Evolutionary conservation across 2,329 filamentous ascomycete genomes (phyloP).

Genomic region (Neoscytalidium dimidiatum): DNA sequence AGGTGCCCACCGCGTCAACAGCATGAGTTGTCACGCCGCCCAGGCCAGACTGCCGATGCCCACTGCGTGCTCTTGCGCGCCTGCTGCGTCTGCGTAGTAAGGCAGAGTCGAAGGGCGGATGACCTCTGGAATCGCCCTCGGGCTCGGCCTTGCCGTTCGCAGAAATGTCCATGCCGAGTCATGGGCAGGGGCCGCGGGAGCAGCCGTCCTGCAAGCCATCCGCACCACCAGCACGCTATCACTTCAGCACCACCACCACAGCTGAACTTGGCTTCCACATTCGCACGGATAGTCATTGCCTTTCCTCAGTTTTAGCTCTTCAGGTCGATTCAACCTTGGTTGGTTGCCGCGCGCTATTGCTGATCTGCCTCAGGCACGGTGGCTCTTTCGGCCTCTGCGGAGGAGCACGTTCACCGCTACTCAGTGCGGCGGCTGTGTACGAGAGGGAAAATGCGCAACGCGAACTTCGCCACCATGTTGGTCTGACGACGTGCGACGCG

Average conservation of each 20-base stretch:
- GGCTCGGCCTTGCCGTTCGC: neutral
- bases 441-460: neutral
- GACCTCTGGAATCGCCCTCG: neutral
- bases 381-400: constrained; percentile 11
- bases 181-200: neutral
- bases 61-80: neutral
- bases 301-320: neutral
- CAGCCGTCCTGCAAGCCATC: neutral
- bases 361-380: constrained; percentile 13
- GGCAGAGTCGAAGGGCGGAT: neutral
- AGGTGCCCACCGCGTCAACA: constrained; percentile 8
- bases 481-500: neutral
- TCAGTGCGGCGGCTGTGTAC: constrained; percentile 6
- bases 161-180: neutral
- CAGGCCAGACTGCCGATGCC: neutral
- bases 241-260: neutral
- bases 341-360: constrained; percentile 14
- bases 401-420: constrained; percentile 15
- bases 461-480: constrained; percentile 11
- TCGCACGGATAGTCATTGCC: neutral
- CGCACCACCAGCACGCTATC: neutral
- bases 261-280: neutral
- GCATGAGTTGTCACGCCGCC: constrained; percentile 9
- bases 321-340: constrained; percentile 4
- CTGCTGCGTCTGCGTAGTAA: neutral